Percentiles rank a stretch among this genome's conserved stretches.
Evolutionary conservation across 164 flowering plant species (phyloP).

Genomic region (Stephania cephalantha): DNA sequence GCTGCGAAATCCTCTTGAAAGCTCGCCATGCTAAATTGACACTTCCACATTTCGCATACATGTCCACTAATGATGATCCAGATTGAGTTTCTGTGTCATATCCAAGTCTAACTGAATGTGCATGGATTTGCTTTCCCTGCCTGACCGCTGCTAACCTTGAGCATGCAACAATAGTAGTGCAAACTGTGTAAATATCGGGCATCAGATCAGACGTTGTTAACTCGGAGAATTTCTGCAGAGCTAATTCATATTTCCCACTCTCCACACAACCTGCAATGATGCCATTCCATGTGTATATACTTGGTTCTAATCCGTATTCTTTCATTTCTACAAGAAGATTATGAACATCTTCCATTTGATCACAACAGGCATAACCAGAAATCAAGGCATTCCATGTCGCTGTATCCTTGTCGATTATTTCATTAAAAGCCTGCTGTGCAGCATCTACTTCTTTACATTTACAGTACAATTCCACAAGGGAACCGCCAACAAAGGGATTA

Average conservation of each 20-base stretch:
- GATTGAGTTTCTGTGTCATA: conserved; percentile 43
- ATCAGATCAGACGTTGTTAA: conserved; percentile 38
- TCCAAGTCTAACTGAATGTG: conserved; percentile 45
- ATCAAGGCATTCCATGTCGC: conserved; percentile 64
- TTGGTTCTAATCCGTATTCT: conserved; percentile 43
- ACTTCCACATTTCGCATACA: conserved; percentile 76
- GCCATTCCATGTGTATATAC: conserved; percentile 65
- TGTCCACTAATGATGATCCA: conserved; percentile 60
- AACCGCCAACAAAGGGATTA: conserved; percentile 53
- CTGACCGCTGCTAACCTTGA: conserved; percentile 45
- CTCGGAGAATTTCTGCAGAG: conserved; percentile 38
- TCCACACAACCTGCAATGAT: conserved; percentile 54
- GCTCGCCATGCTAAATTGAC: conserved; percentile 31
- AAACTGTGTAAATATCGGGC: conserved; percentile 57
- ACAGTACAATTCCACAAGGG: conserved; percentile 60
- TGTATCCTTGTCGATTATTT: conserved; percentile 38
- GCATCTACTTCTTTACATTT: conserved; percentile 35
- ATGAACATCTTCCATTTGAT: conserved; percentile 27
- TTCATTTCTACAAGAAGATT: conserved; percentile 41
- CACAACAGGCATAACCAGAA: conserved; percentile 53
- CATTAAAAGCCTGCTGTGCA: conserved; percentile 48
- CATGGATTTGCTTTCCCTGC: conserved; percentile 68
- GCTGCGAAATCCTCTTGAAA: conserved; percentile 33
- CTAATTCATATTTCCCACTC: conserved; percentile 40
- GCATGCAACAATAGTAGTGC: conserved; percentile 48